Evolutionary conservation across 2,329 filamentous ascomycete species (phyloP).

Genomic region (Monosporascus sp.): DNA sequence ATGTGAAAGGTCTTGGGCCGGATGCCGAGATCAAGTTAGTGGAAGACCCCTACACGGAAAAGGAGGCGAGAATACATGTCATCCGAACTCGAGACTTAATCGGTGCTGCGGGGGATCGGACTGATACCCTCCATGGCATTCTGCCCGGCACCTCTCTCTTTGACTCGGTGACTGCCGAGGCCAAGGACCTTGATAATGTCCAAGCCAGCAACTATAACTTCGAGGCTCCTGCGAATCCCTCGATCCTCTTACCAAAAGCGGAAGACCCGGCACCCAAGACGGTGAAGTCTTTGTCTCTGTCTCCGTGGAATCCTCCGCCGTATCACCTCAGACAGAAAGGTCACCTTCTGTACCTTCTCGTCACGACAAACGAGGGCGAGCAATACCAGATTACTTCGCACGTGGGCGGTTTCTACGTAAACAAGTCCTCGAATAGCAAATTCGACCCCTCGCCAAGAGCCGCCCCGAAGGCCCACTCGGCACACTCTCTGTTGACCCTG

Average conservation of each 20-base stretch:
- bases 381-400: slow-evolving; percentile 91
- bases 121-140: slow-evolving; percentile 81
- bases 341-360: slow-evolving; percentile 83
- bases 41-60: slow-evolving; percentile 96
- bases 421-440: slow-evolving; percentile 90
- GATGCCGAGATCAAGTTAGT: slow-evolving; percentile 77
- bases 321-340: slow-evolving; percentile 87
- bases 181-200: slow-evolving; percentile 31
- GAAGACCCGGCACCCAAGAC: slow-evolving; percentile 76
- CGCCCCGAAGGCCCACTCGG: slow-evolving; percentile 69
- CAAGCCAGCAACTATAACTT: slow-evolving; percentile 64
- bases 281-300: slow-evolving; percentile 81
- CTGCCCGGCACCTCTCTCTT: slow-evolving; percentile 81
- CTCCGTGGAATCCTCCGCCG: slow-evolving; percentile 93
- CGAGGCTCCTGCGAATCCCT: slow-evolving; percentile 59
- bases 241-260: slow-evolving; percentile 64
- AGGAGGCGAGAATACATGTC: slow-evolving; percentile 92
- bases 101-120: slow-evolving; percentile 82
- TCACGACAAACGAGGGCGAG: slow-evolving; percentile 91
- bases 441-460: slow-evolving; percentile 85
- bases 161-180: slow-evolving; percentile 61
- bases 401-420: slow-evolving; percentile 93
- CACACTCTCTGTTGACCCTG: slow-evolving; percentile 82
- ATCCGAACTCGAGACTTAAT: slow-evolving; percentile 88
- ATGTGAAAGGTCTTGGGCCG: slow-evolving; percentile 72